Evolutionary conservation across 345 rosid genomes (phyloP), one percentile per base, ranked within the genome.

Genomic region (Aegle marmelos): DNA sequence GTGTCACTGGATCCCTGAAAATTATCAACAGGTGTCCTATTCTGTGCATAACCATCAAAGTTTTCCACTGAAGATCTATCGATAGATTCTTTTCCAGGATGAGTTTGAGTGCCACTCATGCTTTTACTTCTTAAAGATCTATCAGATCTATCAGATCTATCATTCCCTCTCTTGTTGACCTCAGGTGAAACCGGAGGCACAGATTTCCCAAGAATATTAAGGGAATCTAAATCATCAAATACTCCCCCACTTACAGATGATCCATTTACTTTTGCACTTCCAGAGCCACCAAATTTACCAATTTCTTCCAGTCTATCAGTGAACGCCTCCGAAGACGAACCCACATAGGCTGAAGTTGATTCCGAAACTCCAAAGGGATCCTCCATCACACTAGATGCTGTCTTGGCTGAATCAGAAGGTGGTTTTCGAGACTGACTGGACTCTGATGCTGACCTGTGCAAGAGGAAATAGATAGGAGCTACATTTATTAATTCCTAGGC

Each of bases 191-290:
- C 81, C 22, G 84, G 63, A 16, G 90, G 93, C 36, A 80, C 83
- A 50, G 90, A 79, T 78, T 86, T 92, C 63, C 90, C 94, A 84
- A 91, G 86, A 83, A 75, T 81, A 58, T 88, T 89, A 62, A 92
- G 85, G 17, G 98, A 83, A 76, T 91, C 97, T 75, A 86, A 41
- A 82, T 90, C 97, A 85, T 84, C 93, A 83, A 84, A 90, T 24
- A 79, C 76, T 74, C 88, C 92, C 77, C 82, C 86, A 30, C 66
- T 78, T 13, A 67, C 81, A 57, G 87, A 80, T 69, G 91, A 76
- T 73, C 75, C 78, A 37, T 88, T 86, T 73, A 78, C 70, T 75
- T 81, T 86, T 74, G 79, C 79, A 74, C 79, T 91, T 75, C 89
- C 79, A 33, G 85, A 77, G 75, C 79, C 80, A 77, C 82, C 74